phyloP scores from a whole-genome alignment of 176 grass and related monocot species.

The Eremochloa ophiuroides region DNA sequence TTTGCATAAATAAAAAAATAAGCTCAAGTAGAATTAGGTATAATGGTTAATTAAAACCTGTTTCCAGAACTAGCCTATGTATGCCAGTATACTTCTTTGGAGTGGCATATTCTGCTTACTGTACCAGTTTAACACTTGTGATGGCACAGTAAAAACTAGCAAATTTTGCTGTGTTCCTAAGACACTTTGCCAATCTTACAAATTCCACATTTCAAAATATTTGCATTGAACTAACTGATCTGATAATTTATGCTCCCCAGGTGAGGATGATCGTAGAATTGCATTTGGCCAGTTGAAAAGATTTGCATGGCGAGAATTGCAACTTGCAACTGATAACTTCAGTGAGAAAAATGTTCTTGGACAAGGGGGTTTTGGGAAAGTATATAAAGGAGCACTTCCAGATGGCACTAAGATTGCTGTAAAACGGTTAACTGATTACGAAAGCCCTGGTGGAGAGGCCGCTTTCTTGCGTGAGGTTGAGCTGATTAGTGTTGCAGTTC shows the following conservation, averaged over 20 bases:
- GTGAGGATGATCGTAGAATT: conserved; percentile 92
- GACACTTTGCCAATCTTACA: not conserved
- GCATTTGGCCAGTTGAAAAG: conserved; percentile 96
- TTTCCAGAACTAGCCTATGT: not conserved
- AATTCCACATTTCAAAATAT: not conserved
- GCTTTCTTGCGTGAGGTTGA: conserved; percentile 97
- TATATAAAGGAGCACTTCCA: conserved; percentile 93
- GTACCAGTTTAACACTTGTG: not conserved
- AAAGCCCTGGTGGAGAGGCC: conserved; percentile 90
- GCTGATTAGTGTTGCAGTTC: conserved; percentile 98
- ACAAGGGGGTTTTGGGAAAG: conserved; percentile 98
- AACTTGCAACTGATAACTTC: conserved; percentile 83
- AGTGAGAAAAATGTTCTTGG: conserved; percentile 96
- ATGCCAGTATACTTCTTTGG: not conserved
- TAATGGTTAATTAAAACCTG: not conserved
- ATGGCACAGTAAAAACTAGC: not conserved
- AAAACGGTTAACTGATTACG: conserved; percentile 89
- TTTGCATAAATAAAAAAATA: not conserved
- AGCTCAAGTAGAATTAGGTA: not conserved
- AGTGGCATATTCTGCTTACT: conserved; percentile 7
- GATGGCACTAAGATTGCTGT: conserved; percentile 97
- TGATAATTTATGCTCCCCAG: conserved; percentile 40
- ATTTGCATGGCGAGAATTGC: conserved; percentile 91
- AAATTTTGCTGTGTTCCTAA: not conserved
- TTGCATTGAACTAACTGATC: conserved; percentile 15